Evolutionary conservation across 306 rosid species (phyloP).

Genomic region (Quercus agrifolia): DNA sequence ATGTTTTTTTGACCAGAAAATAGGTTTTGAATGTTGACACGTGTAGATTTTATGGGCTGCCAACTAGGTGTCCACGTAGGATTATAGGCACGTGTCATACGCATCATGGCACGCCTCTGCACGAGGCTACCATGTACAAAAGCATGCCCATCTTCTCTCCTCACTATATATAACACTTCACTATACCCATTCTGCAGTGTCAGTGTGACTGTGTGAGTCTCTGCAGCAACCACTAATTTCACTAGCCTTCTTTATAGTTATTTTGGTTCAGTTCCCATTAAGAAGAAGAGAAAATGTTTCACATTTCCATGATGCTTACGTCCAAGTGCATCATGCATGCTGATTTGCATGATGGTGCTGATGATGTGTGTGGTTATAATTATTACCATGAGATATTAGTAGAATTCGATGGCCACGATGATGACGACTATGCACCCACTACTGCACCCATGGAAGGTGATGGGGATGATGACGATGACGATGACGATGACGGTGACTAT

Average conservation of each 20-base stretch:
- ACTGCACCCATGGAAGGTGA: slow-evolving; percentile 11
- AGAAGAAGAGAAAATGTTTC: background rate
- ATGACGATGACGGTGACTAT: background rate
- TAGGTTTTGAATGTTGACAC: background rate
- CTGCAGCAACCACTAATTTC: background rate
- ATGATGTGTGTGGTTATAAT: background rate
- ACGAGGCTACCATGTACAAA: background rate
- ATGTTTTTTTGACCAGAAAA: background rate
- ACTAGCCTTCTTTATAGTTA: background rate
- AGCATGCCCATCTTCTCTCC: background rate
- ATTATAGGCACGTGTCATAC: background rate
- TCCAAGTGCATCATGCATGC: background rate
- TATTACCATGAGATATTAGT: background rate
- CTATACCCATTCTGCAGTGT: background rate
- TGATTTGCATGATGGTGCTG: background rate
- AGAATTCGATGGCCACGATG: slow-evolving; percentile 9
- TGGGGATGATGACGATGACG: background rate
- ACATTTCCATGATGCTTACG: background rate
- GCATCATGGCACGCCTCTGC: slow-evolving; percentile 10
- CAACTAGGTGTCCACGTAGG: background rate
- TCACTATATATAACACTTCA: background rate
- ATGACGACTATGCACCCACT: slow-evolving; percentile 7
- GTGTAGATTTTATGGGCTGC: background rate
- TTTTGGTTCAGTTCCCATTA: background rate
- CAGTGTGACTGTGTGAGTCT: too few relatives aligned